A percentile compares a stretch with the other conserved stretches of the same genome.
Conservation (phyloP, 805 yeast species). For the Yamadazyma laniorum region DNA sequence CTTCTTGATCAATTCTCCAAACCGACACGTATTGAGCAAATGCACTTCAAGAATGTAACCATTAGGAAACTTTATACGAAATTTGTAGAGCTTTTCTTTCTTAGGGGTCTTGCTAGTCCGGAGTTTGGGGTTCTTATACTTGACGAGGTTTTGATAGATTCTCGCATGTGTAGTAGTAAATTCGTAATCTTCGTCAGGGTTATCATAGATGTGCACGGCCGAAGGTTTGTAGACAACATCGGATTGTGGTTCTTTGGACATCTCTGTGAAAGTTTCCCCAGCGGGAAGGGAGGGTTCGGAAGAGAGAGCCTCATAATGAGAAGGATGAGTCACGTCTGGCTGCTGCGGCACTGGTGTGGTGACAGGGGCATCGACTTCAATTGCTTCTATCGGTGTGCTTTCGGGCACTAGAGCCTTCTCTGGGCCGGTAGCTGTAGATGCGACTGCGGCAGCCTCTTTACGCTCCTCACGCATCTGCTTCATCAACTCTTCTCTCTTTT, state of each 20-base stretch:
- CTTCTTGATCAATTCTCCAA: conserved; percentile 37
- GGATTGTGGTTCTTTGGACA: background rate
- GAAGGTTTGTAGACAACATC: conserved; percentile 13
- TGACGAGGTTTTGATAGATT: conserved; percentile 33
- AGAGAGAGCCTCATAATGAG: background rate
- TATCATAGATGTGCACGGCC: conserved; percentile 25
- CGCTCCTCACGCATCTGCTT: background rate
- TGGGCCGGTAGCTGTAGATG: background rate
- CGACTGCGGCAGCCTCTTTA: background rate
- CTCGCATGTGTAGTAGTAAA: conserved; percentile 39
- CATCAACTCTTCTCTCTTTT: conserved; percentile 12
- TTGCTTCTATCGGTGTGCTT: background rate
- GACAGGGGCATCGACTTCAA: conserved; percentile 5
- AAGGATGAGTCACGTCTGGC: background rate
- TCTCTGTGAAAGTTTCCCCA: no score
- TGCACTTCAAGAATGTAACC: conserved; percentile 33
- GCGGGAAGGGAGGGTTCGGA: background rate
- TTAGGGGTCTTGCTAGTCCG: background rate
- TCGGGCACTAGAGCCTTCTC: background rate
- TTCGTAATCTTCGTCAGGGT: conserved; percentile 43
- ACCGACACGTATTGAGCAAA: conserved; percentile 26
- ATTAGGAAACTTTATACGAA: conserved; percentile 41
- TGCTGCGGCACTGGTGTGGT: background rate
- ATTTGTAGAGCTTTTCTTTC: conserved; percentile 20
- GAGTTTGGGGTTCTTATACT: conserved; percentile 15